phyloP scores from a whole-genome alignment of 2,329 filamentous ascomycete species.

The Ambrosiella cleistominuta region DNA sequence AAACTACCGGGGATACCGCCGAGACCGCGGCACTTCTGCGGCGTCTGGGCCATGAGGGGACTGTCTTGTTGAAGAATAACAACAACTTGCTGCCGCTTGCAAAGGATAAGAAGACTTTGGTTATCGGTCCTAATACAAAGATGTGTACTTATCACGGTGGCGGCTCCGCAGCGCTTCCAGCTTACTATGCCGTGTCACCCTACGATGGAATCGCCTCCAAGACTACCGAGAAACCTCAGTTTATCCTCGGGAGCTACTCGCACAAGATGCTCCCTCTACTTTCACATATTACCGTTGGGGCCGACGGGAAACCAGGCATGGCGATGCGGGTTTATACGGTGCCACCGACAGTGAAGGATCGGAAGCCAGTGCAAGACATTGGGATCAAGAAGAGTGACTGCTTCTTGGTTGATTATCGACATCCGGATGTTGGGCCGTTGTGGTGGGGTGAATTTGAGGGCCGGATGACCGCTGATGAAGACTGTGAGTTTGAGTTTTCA shows the following conservation, averaged over 20 bases:
- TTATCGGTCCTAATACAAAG: slow-evolving; percentile 41
- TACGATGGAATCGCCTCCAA: slow-evolving; percentile 50
- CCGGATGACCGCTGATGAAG: slow-evolving; percentile 39
- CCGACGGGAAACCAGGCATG: slow-evolving; percentile 38
- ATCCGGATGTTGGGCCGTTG: slow-evolving; percentile 34
- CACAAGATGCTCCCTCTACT: slow-evolving; percentile 46
- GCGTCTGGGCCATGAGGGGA: slow-evolving; percentile 47
- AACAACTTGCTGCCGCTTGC: slow-evolving; percentile 43
- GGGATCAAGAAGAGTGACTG: slow-evolving; percentile 31
- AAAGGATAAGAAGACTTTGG: slow-evolving; percentile 41
- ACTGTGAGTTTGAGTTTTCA: slow-evolving; percentile 46
- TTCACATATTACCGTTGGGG: slow-evolving; percentile 32
- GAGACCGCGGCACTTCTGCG: slow-evolving; percentile 48
- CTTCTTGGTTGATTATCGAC: slow-evolving; percentile 31
- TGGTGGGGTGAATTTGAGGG: slow-evolving; percentile 48
- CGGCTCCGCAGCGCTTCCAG: slow-evolving; percentile 41
- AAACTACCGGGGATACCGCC: slow-evolving; percentile 37
- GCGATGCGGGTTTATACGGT: slow-evolving; percentile 46
- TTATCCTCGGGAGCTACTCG: slow-evolving; percentile 44
- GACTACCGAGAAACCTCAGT: slow-evolving; percentile 26
- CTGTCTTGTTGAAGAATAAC: slow-evolving; percentile 60
- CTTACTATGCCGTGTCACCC: slow-evolving; percentile 54
- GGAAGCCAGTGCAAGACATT: slow-evolving; percentile 34
- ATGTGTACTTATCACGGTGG: slow-evolving; percentile 42
- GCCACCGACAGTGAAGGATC: slow-evolving; percentile 28